These are phyloP conservation scores for Fusarium torulosum DNA, from an alignment of 2,329 filamentous ascomycete genomes.

Conservation along the genomic window DNA sequence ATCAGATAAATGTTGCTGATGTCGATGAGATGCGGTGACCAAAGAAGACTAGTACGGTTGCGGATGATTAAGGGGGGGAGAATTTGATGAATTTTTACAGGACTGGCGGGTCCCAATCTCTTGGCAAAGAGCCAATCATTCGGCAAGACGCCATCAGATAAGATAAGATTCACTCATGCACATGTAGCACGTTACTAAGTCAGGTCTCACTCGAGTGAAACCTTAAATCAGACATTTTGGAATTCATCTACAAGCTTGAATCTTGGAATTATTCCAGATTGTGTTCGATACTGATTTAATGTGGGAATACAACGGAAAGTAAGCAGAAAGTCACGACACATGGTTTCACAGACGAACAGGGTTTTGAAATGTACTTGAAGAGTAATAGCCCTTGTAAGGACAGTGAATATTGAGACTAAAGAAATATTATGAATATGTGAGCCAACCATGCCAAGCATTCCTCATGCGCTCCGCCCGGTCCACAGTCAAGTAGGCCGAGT, in stretches of 20 bases:
- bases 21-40: slow-evolving; percentile 23
- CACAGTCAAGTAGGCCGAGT: slow-evolving; percentile 37
- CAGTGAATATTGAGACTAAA: background rate
- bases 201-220: background rate
- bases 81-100: slow-evolving; percentile 25
- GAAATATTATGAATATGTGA: slow-evolving; percentile 39
- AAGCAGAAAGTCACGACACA: too few relatives aligned
- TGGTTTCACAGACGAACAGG: too few relatives aligned
- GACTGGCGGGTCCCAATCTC: background rate
- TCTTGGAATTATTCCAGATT: too few relatives aligned
- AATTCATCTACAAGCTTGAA: too few relatives aligned
- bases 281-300: too few relatives aligned
- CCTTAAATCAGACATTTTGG: background rate
- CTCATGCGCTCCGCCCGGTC: slow-evolving; percentile 37
- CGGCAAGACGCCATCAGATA: background rate
- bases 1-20: background rate
- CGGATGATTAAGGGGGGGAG: slow-evolving; percentile 17
- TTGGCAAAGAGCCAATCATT: background rate
- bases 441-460: slow-evolving; percentile 46
- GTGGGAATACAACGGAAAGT: too few relatives aligned
- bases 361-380: too few relatives aligned
- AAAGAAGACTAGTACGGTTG: slow-evolving; percentile 20
- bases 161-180: slow-evolving; percentile 8
- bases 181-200: too few relatives aligned
- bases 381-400: too few relatives aligned